Conservation (phyloP, 768 basidiomycete species). For the Clathrus columnatus region DNA sequence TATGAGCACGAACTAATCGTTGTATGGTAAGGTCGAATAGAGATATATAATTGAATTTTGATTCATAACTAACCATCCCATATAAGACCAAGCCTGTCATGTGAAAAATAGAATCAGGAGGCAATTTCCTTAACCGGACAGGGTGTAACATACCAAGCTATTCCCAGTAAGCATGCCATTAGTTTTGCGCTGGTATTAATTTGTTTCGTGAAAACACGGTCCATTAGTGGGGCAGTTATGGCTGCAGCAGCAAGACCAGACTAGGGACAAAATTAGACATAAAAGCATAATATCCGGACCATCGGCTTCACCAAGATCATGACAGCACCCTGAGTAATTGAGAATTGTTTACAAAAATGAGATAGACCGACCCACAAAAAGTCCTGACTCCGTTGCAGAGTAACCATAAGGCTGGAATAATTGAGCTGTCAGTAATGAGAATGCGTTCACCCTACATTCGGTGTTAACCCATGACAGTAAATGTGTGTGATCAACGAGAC, state of each 20-base stretch:
- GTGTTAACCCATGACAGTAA: neutral
- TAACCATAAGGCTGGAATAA: constrained; percentile 69
- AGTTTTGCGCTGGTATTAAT: constrained; percentile 55
- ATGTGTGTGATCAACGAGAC: constrained; percentile 18
- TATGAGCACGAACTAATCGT: constrained; percentile 48
- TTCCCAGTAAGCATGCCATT: constrained; percentile 52
- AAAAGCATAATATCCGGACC: neutral
- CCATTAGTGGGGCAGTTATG: constrained; percentile 65
- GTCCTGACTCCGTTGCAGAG: constrained; percentile 25
- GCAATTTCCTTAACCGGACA: neutral
- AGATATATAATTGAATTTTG: neutral
- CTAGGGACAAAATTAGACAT: neutral
- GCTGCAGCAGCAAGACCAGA: constrained; percentile 62
- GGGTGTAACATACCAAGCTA: constrained; percentile 31
- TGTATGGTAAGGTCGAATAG: neutral
- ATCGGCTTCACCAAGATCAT: constrained; percentile 12
- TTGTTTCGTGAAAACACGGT: constrained; percentile 66
- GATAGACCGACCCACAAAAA: neutral
- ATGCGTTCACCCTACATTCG: constrained; percentile 45
- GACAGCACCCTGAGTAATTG: constrained; percentile 10
- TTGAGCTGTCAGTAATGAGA: constrained; percentile 58
- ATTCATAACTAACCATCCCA: constrained; percentile 56
- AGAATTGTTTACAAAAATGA: neutral
- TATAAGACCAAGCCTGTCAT: constrained; percentile 52
- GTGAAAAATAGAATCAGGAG: neutral